Base-by-base conservation (phyloP, 1,284 basidiomycete genomes). In the Wallemia mellicola region DNA sequence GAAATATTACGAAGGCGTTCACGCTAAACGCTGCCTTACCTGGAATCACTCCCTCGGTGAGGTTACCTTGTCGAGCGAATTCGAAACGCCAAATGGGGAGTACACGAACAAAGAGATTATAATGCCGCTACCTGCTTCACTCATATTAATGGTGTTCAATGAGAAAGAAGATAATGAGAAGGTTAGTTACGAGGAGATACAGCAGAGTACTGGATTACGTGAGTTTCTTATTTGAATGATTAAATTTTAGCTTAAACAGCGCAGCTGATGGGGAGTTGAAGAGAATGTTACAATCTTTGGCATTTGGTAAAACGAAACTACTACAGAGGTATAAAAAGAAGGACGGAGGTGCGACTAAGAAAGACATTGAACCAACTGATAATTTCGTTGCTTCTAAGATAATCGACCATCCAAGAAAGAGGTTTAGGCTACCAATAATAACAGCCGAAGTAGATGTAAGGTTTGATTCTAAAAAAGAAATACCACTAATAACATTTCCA, bases 121-220 rank as follows among this genome's bases (percentile, higher is more conserved):
- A 14, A 28, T 28, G 55, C 55, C 55, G 9, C 24, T 57, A 24
- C 55, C 55, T 14, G 55, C 55, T 11, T 26, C 55, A 14, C 55
- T 57, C 15, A 57, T 57, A 24, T 24, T 57, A 7, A 28, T 57
- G 25, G 25, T 57, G 14, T 57, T 57, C 55, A 28, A 26, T 28
- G 25, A 28, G 7, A 57, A 26, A 24, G 25, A 57, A 7, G 55
- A 26, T 3, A 25, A 15, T 7, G 55, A 26, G 63, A 63, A 64
- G 58, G 66, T 68, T 61, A 67, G 67, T 30, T 62, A 58, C 56
- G 25, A 22, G 33, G 58, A 30, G 28, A 24, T 28, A 38, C 15
- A 7, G 22, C n/a, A 28, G 26, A 17, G 14, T 5, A 59, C 48
- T 24, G 55, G 28, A 24, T 57, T 28, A 26, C 28, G 55, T 30